These are phyloP conservation scores for Boletus huronensis DNA, from an alignment of 768 basidiomycete species.

Conservation along the genomic window DNA sequence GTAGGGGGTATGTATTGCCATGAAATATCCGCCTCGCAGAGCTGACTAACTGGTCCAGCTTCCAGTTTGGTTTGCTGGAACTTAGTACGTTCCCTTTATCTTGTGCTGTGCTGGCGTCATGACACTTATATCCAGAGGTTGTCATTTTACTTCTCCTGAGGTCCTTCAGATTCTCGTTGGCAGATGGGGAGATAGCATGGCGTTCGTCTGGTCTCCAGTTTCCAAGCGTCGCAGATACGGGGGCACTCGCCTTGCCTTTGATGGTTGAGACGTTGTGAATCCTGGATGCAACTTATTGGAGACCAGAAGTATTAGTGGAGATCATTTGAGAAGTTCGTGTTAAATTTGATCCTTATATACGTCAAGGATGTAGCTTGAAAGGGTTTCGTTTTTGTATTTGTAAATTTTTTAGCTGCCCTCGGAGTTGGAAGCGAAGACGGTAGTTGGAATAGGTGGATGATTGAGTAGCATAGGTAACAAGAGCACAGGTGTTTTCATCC, in stretches of 20 bases:
- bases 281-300: background rate
- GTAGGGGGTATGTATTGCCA: background rate
- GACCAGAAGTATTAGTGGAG: background rate
- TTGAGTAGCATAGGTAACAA: too few relatives aligned
- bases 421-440: too few relatives aligned
- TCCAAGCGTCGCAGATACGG: background rate
- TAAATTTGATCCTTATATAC: background rate
- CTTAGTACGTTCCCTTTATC: background rate
- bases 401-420: too few relatives aligned
- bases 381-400: too few relatives aligned
- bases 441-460: too few relatives aligned
- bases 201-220: constrained; percentile 4
- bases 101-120: background rate
- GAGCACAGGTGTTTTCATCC: background rate
- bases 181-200: background rate
- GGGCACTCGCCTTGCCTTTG: background rate
- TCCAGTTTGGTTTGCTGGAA: constrained; percentile 3
- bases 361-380: background rate
- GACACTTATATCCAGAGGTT: background rate
- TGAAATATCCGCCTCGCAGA: background rate
- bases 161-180: background rate
- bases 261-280: background rate
- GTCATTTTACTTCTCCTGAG: background rate
- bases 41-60: background rate
- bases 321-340: background rate